Percentiles rank a stretch among this genome's conserved stretches.
These are phyloP conservation scores for Yamadazyma olivae DNA, from an alignment of 805 yeast species.

Conservation along the genomic window DNA sequence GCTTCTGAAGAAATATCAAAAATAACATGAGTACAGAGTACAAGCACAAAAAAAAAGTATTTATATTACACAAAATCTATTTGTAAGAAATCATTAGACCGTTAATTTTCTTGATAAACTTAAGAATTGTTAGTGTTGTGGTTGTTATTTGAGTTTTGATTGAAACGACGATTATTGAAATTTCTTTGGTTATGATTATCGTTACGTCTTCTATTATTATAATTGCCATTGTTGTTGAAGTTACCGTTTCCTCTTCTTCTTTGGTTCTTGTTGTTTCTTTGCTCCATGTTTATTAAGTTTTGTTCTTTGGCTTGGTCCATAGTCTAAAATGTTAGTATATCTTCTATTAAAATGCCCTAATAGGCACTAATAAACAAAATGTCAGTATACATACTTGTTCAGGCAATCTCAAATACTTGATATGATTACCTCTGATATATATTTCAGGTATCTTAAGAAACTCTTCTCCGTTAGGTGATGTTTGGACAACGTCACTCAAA, in stretches of 20 bases:
- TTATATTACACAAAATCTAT: conserved; percentile 2
- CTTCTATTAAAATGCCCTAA: background rate
- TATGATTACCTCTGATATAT: conserved; percentile 82
- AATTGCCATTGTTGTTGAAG: conserved; percentile 3
- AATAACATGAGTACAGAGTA: background rate
- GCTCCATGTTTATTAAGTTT: conserved; percentile 48
- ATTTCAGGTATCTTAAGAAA: conserved; percentile 67
- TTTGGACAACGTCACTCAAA: conserved; percentile 68
- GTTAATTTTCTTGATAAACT: background rate
- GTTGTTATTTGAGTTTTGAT: background rate
- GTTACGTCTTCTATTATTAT: conserved; percentile 7
- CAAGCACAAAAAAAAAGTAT: background rate
- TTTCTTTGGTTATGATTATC: conserved; percentile 7
- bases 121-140: background rate
- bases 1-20: background rate
- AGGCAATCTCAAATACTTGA: conserved; percentile 72
- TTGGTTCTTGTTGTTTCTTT: conserved; percentile 44
- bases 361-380: background rate
- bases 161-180: conserved; percentile 7
- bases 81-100: background rate
- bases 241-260: conserved; percentile 33
- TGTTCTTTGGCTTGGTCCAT: conserved; percentile 76
- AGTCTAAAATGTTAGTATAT: conserved; percentile 25
- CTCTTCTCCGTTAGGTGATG: conserved; percentile 57
- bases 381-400: conserved; percentile 44